phyloP scores from a whole-genome alignment of 192 early-diverging fungal genomes.

The Podila minutissima region DNA sequence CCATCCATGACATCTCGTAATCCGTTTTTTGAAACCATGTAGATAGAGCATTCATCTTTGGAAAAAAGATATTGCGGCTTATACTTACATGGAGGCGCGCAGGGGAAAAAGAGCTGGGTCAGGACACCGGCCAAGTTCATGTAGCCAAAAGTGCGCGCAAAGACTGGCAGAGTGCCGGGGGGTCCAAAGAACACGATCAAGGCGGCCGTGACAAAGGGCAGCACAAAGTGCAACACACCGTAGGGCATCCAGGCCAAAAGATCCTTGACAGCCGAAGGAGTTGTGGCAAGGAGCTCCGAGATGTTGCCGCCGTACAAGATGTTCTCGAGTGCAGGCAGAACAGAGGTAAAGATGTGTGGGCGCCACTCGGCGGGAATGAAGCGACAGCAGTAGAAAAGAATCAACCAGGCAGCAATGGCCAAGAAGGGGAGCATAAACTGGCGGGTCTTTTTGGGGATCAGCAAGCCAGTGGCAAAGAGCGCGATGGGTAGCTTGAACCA shows the following conservation, averaged over 20 bases:
- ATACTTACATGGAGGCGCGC: conserved; percentile 72
- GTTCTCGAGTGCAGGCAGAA: conserved; percentile 72
- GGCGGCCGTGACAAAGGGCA: conserved; percentile 66
- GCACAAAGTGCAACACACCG: conserved; percentile 76
- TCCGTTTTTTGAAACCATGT: too few species aligned
- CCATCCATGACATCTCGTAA: conserved; percentile 1
- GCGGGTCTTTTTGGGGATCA: conserved; percentile 54
- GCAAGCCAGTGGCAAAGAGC: conserved; percentile 30
- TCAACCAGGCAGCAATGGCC: conserved; percentile 66
- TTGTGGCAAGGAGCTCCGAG: conserved; percentile 64
- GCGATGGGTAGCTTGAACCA: conserved; percentile 50
- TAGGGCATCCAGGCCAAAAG: conserved; percentile 77
- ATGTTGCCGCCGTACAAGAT: conserved; percentile 75
- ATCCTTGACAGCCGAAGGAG: conserved; percentile 64
- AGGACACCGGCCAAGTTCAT: conserved; percentile 77
- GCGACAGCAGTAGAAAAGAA: conserved; percentile 65
- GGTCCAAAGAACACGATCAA: conserved; percentile 62
- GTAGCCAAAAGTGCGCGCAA: conserved; percentile 69
- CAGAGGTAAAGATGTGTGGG: conserved; percentile 71
- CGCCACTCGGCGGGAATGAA: conserved; percentile 60
- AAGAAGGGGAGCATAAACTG: conserved; percentile 60
- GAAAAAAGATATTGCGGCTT: neutral
- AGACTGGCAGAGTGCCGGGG: conserved; percentile 58
- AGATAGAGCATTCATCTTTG: neutral
- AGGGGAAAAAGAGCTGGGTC: conserved; percentile 73